A percentile compares a stretch with the other conserved stretches of the same genome.
phyloP scores from a whole-genome alignment of 495 filamentous ascomycete species.

The Penicillium subrubescens region DNA sequence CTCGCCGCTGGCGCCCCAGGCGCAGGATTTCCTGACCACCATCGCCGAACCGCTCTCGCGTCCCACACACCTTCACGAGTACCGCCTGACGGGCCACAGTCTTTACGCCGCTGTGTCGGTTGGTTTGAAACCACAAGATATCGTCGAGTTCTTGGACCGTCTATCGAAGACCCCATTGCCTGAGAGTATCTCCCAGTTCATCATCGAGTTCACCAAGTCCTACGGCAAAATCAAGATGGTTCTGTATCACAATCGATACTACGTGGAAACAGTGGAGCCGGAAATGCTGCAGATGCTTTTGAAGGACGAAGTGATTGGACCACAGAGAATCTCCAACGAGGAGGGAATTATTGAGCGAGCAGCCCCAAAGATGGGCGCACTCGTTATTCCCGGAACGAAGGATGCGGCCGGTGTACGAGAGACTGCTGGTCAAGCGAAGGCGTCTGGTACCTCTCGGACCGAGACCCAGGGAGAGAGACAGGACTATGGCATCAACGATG shows the following conservation, averaged over 20 bases:
- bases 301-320: constrained; percentile 68
- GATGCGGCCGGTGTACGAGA: constrained; percentile 86
- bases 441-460: constrained; percentile 34
- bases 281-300: constrained; percentile 81
- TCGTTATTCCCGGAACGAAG: constrained; percentile 94
- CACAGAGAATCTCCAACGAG: constrained; percentile 61
- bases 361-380: constrained; percentile 83
- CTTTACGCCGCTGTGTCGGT: constrained; percentile 94
- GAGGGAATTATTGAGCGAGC: constrained; percentile 75
- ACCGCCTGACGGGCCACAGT: constrained; percentile 86
- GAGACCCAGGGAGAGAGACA: constrained; percentile 56
- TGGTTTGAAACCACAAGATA: constrained; percentile 82
- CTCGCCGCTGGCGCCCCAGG: constrained; percentile 78
- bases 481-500: constrained; percentile 66
- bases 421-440: constrained; percentile 45
- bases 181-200: constrained; percentile 74
- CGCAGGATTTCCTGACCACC: constrained; percentile 92
- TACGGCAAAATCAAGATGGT: constrained; percentile 97
- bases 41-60: constrained; percentile 92
- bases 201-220: constrained; percentile 79
- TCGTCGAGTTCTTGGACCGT: constrained; percentile 82
- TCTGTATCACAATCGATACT: constrained; percentile 90
- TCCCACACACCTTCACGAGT: constrained; percentile 88
- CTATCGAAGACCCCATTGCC: constrained; percentile 87
- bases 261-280: constrained; percentile 87